Evolutionary conservation across 2,329 filamentous ascomycete genomes (phyloP), one percentile per base, ranked within the genome.

Genomic region (Ophiostoma novo-ulmi): DNA sequence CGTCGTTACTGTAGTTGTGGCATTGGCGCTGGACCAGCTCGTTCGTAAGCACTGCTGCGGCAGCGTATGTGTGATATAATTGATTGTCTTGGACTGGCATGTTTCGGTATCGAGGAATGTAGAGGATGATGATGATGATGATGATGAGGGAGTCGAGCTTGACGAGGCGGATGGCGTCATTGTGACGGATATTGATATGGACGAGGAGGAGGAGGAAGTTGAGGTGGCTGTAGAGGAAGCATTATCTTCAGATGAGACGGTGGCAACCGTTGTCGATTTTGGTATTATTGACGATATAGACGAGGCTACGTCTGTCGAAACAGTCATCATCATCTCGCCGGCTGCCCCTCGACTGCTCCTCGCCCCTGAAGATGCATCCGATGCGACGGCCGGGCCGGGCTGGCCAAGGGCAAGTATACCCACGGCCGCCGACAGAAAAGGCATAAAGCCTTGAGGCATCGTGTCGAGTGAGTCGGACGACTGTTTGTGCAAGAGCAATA

Each of bases 21-120:
- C 72, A 13, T 77, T 73, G 48, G 76, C 73, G 70, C 76, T 79
- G 22, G 82, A 79, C 82, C 88, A 89, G 58, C 84, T 83, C n/a
- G 87, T 88, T 67, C 86, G 87, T 31, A 92, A 82, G 77, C 91
- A 94, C 81, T 91, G 90, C 77, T 92, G 90, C 13, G 90, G 90
- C 55, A 94, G 81, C 1, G 87, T 88, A 75, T 94, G 90, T 13
- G 91, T 94, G 73, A 94, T 92, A 79, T 94, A 93, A 79, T 94
- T 94, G 77, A 92, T 88, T 1, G 89, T 92, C 74, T 87, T 86
- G 70, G 81, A 84, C 75, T 85, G 84, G 80, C 86, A 88, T 10
- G 79, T 77, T 41, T 79, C 79, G 6, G 76, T 77, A 55, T 79
- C 79, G 6, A 75, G 22, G 0, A 55, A 20, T 11, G 69, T 41